Evolutionary conservation across 371 early-diverging fungal species (phyloP).

Genomic region (Mucor mucedo): DNA sequence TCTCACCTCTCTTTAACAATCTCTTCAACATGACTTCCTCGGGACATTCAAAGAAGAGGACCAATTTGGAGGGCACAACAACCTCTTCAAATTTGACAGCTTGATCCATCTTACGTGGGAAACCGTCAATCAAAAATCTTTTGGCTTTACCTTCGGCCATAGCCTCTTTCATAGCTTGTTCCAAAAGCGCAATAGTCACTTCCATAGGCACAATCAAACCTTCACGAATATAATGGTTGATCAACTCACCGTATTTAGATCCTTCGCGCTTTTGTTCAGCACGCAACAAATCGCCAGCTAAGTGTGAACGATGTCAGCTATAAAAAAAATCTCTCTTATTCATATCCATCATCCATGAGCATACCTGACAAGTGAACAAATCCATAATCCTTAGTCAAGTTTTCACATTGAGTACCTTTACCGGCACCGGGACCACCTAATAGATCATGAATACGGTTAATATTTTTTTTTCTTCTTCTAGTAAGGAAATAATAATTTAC

Average conservation of each 20-base stretch:
- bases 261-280: conserved; percentile 83
- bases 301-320: not conserved
- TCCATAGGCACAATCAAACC: conserved; percentile 94
- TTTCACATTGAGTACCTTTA: conserved; percentile 93
- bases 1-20: conserved; percentile 89
- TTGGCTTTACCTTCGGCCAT: conserved; percentile 45
- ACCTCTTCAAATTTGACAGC: conserved; percentile 90
- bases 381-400: conserved; percentile 85
- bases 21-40: conserved; percentile 89
- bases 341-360: too few species aligned
- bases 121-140: conserved; percentile 94
- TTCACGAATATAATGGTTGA: conserved; percentile 86
- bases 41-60: conserved; percentile 93
- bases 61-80: conserved; percentile 71
- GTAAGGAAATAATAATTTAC: not conserved
- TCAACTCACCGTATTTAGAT: conserved; percentile 87
- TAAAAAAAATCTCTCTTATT: too few species aligned
- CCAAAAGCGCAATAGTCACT: conserved; percentile 88
- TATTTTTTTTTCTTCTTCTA: not conserved
- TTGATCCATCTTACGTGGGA: conserved; percentile 95
- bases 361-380: conserved; percentile 91
- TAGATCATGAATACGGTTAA: conserved; percentile 1
- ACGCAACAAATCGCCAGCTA: conserved; percentile 93
- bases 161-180: conserved; percentile 82
- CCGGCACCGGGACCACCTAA: conserved; percentile 81